Base-by-base conservation (phyloP, 2,329 filamentous ascomycete genomes). In the Fusarium clavum region DNA sequence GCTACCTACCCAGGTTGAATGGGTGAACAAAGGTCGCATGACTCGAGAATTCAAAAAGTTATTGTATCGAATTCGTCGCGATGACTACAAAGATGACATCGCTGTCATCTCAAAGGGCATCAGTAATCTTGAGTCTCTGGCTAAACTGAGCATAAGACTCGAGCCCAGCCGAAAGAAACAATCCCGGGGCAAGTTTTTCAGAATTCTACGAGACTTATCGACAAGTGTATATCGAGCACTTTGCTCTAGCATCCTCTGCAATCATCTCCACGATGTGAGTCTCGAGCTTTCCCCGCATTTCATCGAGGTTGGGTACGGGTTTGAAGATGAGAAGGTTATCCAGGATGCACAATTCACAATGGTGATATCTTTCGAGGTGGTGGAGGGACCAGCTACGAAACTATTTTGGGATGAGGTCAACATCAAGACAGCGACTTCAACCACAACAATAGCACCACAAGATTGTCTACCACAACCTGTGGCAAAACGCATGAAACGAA, bases 211-310 rank as follows among this genome's bases (percentile, higher is more conserved):
- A 16, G 63, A 68, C 3, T 24, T 70, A 0, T 70, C 60, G 0
- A 22, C 59, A 1, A 61, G 69, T 29, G 38, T 73, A 25, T 68
- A 70, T 18, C 43, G 63, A 24, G 69, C 56, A 1, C 32, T 73
- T 1, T 57, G 41, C 8, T 65, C 69, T 1, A 73, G 69, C 0
- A 60, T 72, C 2, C 6, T 55, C 2, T 72, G 69, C 3, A 27
- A 1, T 2, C 46, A 67, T 6, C 32, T 57, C 0, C 58, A 72
- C 5, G 44, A 60, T 4, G 30, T 72, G 0, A 72, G 53, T 16
- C 47, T 69, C 0, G 61, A 66, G 3, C 27, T 71, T 1, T 41
- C 51, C 0, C 29, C 61, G 0, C 30, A 40, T 1, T 47, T 57
- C 0, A 60, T 68, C 0, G 64, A 71, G 2, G 6, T 57, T 0